Base-by-base conservation (phyloP, 805 yeast species). In the Barnettozyma wickerhamii region DNA sequence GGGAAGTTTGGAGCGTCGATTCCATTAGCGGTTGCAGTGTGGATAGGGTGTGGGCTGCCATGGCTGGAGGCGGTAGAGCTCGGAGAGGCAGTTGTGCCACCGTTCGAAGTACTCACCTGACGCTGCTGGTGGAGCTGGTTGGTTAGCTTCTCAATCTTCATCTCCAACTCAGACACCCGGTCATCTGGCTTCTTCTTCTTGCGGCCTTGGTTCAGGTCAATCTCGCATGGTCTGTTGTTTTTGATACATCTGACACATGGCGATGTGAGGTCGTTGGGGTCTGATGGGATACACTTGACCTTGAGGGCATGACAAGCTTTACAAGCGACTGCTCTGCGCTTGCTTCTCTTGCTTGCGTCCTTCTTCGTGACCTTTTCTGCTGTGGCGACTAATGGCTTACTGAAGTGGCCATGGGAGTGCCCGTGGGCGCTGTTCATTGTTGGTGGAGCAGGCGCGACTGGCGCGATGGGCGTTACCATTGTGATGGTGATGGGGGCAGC, bases 231-330 rank as follows among this genome's bases (percentile, higher is more conserved):
- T 47, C 79, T 69, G 30, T 74, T 71, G 21, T 82, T 69, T 56
- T 79, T 84, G 19, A 74, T 47, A 55, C 97, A 89, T 31, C 96
- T 69, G 10, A 74, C 63, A 62, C 97, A 89, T 0, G 90, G 77
- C 4, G 83, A 79, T 2, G 68, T 59, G 9, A 80, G 79, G 43
- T 81, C 74, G 23, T 66, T 35, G 0, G 66, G 64, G 54, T 81
- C 81, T 1, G 81, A 68, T 0, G 95, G 93, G 7, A 83, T 77
- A 61, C 97, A 89, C 51, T 83, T 79, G 26, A 89, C 96, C 56
- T 89, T 89, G 37, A 87, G 69, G 0, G 84, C 59, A 53, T 91
- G 95, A 56, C 97, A 89, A n/a, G 77, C 67, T 48, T 74, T 77
- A 58, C 86, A 80, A 2, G 85, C 85, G 12, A 75, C 78, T 0